Percentiles rank a stretch among this genome's conserved stretches.
phyloP scores from a whole-genome alignment of 2,329 filamentous ascomycete species.

The Trichothecium sympodiale region DNA sequence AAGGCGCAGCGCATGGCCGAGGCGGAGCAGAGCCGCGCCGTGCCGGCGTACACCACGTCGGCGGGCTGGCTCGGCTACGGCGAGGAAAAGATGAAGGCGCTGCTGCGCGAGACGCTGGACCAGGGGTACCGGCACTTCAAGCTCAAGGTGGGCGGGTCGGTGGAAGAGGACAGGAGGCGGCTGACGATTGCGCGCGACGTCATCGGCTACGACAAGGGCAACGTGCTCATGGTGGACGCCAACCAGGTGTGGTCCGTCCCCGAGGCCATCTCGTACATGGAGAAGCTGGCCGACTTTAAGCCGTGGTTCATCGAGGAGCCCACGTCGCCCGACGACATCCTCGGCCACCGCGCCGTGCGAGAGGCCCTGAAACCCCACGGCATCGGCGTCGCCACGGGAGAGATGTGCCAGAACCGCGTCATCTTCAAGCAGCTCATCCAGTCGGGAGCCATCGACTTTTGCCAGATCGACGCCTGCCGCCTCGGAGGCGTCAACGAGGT shows the following conservation, averaged over 20 bases:
- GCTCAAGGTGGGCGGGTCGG: conserved; percentile 69
- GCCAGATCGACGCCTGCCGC: conserved; percentile 83
- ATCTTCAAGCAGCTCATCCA: conserved; percentile 87
- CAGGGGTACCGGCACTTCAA: conserved; percentile 83
- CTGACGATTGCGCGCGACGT: conserved; percentile 66
- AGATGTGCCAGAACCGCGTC: conserved; percentile 93
- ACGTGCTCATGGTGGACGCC: conserved; percentile 84
- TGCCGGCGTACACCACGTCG: conserved; percentile 83
- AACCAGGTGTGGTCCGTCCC: conserved; percentile 91
- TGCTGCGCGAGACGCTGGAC: conserved; percentile 63
- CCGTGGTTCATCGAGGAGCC: conserved; percentile 95
- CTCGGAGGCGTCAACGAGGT: conserved; percentile 88
- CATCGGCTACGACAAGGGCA: conserved; percentile 72
- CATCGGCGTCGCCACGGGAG: conserved; percentile 81
- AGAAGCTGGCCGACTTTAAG: conserved; percentile 68
- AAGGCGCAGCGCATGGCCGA: conserved; percentile 65
- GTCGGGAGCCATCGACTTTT: conserved; percentile 71
- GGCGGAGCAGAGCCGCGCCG: conserved; percentile 61
- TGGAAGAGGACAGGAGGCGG: conserved; percentile 61
- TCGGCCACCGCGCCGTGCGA: conserved; percentile 76
- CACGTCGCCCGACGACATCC: conserved; percentile 79
- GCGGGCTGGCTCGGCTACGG: conserved; percentile 89
- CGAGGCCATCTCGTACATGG: conserved; percentile 82
- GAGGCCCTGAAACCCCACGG: conserved; percentile 64
- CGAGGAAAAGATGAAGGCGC: conserved; percentile 71